Conservation (phyloP, 2,329 filamentous ascomycete species). For the Colletotrichum tanaceti region DNA sequence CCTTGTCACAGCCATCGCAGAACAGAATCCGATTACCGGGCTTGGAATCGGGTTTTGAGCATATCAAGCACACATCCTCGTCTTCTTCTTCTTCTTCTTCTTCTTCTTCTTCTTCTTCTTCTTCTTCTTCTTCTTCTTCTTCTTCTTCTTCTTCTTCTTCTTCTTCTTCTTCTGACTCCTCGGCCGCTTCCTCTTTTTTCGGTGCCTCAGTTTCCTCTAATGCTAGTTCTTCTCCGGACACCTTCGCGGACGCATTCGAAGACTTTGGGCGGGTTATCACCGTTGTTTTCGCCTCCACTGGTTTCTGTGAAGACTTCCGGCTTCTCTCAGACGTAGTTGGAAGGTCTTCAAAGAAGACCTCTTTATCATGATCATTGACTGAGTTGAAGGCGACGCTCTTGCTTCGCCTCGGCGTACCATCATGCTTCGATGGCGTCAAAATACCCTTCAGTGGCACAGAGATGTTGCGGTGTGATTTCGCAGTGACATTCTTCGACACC, state of each 20-base stretch:
- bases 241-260: slow-evolving; percentile 32
- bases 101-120: slow-evolving; percentile 36
- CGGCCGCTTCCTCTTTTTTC: slow-evolving; percentile 23
- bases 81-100: slow-evolving; percentile 53
- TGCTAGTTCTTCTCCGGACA: slow-evolving; percentile 16
- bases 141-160: slow-evolving; percentile 62
- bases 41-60: slow-evolving; percentile 66
- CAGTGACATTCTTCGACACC: slow-evolving; percentile 16
- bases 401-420: slow-evolving; percentile 48
- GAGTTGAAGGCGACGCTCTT: slow-evolving; percentile 69
- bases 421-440: slow-evolving; percentile 64
- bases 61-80: slow-evolving; percentile 69
- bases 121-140: slow-evolving; percentile 55
- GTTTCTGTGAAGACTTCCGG: slow-evolving; percentile 41
- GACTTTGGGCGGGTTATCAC: slow-evolving; percentile 30
- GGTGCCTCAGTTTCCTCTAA: slow-evolving; percentile 23
- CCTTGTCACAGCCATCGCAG: slow-evolving; percentile 72
- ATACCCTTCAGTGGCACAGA: slow-evolving; percentile 63
- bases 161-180: slow-evolving; percentile 34
- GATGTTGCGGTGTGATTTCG: slow-evolving; percentile 9
- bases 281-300: slow-evolving; percentile 35
- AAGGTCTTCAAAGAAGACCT: slow-evolving; percentile 65
- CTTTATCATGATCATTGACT: slow-evolving; percentile 46
- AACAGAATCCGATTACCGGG: slow-evolving; percentile 72
- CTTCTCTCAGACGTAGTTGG: slow-evolving; percentile 52